Percentiles rank a stretch among this genome's conserved stretches.
phyloP scores from a whole-genome alignment of 1,284 basidiomycete genomes.

The Cutaneotrichosporon dermatis region DNA sequence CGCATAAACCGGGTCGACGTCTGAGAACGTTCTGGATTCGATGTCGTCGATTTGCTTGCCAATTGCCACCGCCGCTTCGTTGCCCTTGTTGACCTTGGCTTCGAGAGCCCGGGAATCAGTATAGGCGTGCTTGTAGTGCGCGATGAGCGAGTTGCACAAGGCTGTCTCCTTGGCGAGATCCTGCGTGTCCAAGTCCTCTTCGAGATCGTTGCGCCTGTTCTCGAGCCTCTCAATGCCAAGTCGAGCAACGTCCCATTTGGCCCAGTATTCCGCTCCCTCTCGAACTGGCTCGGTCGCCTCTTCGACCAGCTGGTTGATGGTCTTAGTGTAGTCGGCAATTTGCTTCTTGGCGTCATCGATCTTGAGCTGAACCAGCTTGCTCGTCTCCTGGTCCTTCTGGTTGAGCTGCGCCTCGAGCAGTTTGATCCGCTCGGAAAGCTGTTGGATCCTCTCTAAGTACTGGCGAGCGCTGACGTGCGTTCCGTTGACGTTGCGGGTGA shows the following conservation, averaged over 20 bases:
- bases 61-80: constrained; percentile 73
- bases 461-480: constrained; percentile 87
- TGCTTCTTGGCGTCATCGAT: constrained; percentile 63
- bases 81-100: constrained; percentile 61
- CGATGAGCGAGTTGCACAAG: constrained; percentile 64
- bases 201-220: constrained; percentile 62
- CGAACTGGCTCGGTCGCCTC: constrained; percentile 64
- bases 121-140: constrained; percentile 65
- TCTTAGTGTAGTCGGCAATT: constrained; percentile 64
- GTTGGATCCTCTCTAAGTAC: constrained; percentile 87
- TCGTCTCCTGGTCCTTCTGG: constrained; percentile 33
- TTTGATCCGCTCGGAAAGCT: constrained; percentile 47
- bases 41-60: constrained; percentile 75
- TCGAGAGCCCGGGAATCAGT: constrained; percentile 60
- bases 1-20: constrained; percentile 64
- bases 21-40: constrained; percentile 68
- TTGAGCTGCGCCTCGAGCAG: constrained; percentile 65
- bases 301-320: constrained; percentile 64
- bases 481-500: constrained; percentile 84
- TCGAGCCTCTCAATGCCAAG: constrained; percentile 63
- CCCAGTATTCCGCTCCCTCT: constrained; percentile 72
- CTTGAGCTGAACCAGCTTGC: constrained; percentile 54
- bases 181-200: constrained; percentile 42
- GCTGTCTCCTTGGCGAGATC: constrained; percentile 62
- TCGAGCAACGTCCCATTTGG: constrained; percentile 70